Conservation (phyloP, 176 grass and related monocot genomes). For the Bothriochloa decipiens region DNA sequence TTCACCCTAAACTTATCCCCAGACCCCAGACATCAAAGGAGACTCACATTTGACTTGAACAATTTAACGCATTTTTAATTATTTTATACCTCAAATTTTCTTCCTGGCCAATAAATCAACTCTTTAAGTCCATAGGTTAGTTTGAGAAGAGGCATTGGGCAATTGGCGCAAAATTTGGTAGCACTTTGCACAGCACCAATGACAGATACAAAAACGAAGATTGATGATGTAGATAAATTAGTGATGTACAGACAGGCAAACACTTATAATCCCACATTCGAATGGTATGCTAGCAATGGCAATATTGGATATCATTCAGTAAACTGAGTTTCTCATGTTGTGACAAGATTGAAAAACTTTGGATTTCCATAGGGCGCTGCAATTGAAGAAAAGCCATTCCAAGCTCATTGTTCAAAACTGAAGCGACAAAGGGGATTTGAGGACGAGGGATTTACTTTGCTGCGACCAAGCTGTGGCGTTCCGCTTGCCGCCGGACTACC, state of each 20-base stretch:
- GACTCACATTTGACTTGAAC: neutral
- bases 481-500: neutral
- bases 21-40: neutral
- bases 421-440: neutral
- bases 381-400: neutral
- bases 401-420: neutral
- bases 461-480: neutral
- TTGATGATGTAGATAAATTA: neutral
- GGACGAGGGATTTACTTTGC: neutral
- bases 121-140: neutral
- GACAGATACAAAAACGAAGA: neutral
- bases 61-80: neutral
- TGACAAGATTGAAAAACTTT: neutral
- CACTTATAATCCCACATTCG: neutral
- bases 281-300: neutral
- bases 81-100: neutral
- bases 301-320: neutral
- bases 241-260: neutral
- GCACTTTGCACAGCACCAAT: neutral
- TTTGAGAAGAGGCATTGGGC: neutral
- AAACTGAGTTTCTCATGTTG: neutral
- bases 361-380: neutral
- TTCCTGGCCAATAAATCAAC: neutral
- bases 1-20: neutral
- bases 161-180: neutral